Conservation (phyloP, 2,329 filamentous ascomycete genomes). For the Sporothrix protearum region DNA sequence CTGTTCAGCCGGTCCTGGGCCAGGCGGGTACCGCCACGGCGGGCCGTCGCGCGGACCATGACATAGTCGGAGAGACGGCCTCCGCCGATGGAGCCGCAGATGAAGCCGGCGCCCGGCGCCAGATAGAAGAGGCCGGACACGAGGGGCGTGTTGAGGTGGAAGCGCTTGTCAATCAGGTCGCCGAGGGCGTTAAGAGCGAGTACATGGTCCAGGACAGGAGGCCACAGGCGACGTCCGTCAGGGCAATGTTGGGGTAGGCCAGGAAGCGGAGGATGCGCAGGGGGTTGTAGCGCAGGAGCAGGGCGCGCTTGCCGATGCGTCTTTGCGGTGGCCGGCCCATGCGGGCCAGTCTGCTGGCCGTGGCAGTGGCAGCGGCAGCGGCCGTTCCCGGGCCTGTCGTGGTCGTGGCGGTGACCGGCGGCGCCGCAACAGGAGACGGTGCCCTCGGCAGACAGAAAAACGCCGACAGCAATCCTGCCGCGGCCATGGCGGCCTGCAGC, state of each 20-base stretch:
- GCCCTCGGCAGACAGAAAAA: constrained; percentile 30
- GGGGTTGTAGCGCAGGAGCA: constrained; percentile 19
- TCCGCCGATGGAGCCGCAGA: constrained; percentile 67
- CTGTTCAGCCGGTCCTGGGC: constrained; percentile 66
- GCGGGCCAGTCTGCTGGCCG: too few relatives aligned
- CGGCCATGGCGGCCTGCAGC: constrained; percentile 35
- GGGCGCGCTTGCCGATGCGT: constrained; percentile 11
- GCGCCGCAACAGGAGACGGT: neutral
- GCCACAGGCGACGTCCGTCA: constrained; percentile 42
- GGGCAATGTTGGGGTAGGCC: constrained; percentile 9
- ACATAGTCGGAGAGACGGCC: constrained; percentile 65
- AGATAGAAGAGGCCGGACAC: constrained; percentile 71
- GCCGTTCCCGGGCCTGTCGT: neutral
- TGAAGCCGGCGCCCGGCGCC: constrained; percentile 66
- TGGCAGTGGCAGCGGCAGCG: neutral
- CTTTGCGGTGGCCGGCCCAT: neutral
- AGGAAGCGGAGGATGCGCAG: constrained; percentile 17
- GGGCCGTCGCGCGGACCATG: constrained; percentile 63
- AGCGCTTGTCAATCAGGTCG: constrained; percentile 71
- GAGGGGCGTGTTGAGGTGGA: constrained; percentile 62
- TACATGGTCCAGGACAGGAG: constrained; percentile 67
- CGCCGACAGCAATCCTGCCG: constrained; percentile 33
- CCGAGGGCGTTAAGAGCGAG: constrained; percentile 60
- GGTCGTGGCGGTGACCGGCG: constrained; percentile 12
- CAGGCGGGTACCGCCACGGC: constrained; percentile 55